phyloP scores from a whole-genome alignment of 441 rosid genomes.

The Erysimum pusillum region DNA sequence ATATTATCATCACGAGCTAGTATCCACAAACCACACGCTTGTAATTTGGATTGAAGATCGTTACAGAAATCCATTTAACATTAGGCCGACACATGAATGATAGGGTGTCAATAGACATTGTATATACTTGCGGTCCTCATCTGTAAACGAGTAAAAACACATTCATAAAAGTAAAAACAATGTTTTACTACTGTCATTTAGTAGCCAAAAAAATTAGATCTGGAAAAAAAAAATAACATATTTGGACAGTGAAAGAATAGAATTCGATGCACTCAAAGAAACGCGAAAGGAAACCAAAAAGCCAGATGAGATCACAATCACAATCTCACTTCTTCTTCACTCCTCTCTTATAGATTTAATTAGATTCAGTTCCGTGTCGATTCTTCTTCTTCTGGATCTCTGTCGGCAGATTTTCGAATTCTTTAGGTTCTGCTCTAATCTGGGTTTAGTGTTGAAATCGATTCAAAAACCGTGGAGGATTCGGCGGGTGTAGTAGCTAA shows the following conservation, averaged over 20 bases:
- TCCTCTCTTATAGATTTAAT: constrained; percentile 28
- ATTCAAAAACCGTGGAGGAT: constrained; percentile 36
- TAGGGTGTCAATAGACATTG: background rate
- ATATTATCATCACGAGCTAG: background rate
- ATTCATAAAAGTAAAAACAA: no score
- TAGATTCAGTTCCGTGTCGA: background rate
- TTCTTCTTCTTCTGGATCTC: constrained; percentile 8
- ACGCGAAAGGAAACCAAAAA: constrained; percentile 20
- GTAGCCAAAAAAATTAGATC: constrained; percentile 20
- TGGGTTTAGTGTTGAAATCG: constrained; percentile 23
- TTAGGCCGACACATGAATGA: no score
- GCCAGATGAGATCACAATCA: constrained; percentile 18
- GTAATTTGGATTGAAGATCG: no score
- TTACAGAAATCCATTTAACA: no score
- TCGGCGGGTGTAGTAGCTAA: constrained; percentile 51
- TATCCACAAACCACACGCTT: background rate
- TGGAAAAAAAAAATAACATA: background rate
- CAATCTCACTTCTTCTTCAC: constrained; percentile 25
- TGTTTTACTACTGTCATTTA: background rate
- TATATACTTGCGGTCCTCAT: constrained; percentile 12
- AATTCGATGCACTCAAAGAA: constrained; percentile 21
- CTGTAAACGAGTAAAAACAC: background rate
- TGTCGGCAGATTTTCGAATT: constrained; percentile 31
- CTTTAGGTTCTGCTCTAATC: constrained; percentile 31
- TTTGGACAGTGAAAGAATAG: constrained; percentile 38